Conservation (phyloP, 1,284 basidiomycete species). For the Macrocybe sp. region DNA sequence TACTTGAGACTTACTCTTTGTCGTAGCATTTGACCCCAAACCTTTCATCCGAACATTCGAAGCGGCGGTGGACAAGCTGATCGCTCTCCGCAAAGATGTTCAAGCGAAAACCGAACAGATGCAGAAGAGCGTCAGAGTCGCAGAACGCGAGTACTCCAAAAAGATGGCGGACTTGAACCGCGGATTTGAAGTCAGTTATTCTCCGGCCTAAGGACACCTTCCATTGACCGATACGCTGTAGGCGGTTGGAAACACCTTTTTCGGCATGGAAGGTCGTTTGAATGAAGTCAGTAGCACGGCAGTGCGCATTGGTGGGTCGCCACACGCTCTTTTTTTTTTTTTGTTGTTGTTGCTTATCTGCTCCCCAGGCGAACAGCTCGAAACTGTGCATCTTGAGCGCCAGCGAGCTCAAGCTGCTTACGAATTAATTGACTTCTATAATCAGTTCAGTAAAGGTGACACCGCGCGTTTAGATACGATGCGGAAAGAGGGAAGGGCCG, state of each 20-base stretch:
- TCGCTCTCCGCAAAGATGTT: constrained; percentile 83
- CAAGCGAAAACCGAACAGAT: constrained; percentile 86
- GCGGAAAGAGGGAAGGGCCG: constrained; percentile 84
- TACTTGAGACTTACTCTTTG: constrained; percentile 5
- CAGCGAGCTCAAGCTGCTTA: constrained; percentile 93
- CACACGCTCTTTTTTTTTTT: neutral
- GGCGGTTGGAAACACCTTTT: constrained; percentile 81
- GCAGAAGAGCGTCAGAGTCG: constrained; percentile 86
- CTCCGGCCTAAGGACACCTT: neutral
- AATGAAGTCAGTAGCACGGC: constrained; percentile 94
- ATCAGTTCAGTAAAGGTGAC: constrained; percentile 87
- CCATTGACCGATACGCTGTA: constrained; percentile 24
- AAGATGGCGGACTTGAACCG: constrained; percentile 90
- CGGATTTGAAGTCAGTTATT: constrained; percentile 76
- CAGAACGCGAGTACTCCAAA: constrained; percentile 92
- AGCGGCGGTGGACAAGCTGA: constrained; percentile 82
- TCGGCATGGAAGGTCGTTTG: constrained; percentile 83
- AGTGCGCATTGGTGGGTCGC: constrained; percentile 78
- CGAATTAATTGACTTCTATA: constrained; percentile 94
- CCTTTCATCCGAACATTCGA: constrained; percentile 94
- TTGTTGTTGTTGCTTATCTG: constrained; percentile 6
- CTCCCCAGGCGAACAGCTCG: constrained; percentile 84
- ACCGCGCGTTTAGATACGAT: constrained; percentile 74
- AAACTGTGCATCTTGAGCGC: constrained; percentile 89
- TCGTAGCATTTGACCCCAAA: constrained; percentile 84